Percentiles rank a stretch among this genome's conserved stretches.
phyloP scores from a whole-genome alignment of 2,329 filamentous ascomycete species.

The Trichophyton simii region DNA sequence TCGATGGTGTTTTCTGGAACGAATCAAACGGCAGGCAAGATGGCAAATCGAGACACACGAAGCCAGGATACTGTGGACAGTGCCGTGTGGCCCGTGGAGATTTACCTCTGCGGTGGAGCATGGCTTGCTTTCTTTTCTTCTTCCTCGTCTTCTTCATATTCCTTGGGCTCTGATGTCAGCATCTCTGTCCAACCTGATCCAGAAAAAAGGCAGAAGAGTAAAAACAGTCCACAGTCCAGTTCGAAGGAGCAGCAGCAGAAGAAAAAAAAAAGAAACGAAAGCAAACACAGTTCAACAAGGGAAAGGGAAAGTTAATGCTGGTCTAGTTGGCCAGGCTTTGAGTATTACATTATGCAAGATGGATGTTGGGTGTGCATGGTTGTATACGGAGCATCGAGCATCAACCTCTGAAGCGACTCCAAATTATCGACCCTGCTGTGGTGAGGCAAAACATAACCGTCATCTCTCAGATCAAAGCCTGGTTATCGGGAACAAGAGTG shows the following conservation, averaged over 20 bases:
- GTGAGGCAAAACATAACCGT: background rate
- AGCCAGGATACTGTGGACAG: constrained; percentile 1
- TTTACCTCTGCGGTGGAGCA: background rate
- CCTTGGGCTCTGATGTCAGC: background rate
- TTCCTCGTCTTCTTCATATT: background rate
- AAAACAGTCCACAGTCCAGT: background rate
- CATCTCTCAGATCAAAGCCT: background rate
- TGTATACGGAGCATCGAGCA: background rate
- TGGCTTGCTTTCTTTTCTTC: background rate
- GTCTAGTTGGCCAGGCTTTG: background rate
- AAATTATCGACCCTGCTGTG: too few relatives aligned
- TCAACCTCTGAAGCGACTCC: background rate
- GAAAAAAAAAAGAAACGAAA: background rate
- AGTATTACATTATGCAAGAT: constrained; percentile 1
- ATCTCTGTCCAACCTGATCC: background rate
- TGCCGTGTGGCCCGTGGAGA: constrained; percentile 3
- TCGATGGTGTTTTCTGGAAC: background rate
- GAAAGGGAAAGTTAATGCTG: background rate
- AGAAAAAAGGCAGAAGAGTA: background rate
- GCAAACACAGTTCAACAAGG: background rate
- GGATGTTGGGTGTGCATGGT: constrained; percentile 2
- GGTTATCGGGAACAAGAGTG: background rate
- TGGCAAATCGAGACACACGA: background rate
- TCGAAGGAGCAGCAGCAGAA: background rate
- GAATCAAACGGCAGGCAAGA: constrained; percentile 1